A percentile compares a stretch with the other conserved stretches of the same genome.
phyloP scores from a whole-genome alignment of 192 early-diverging fungal genomes.

The Podila clonocystis region DNA sequence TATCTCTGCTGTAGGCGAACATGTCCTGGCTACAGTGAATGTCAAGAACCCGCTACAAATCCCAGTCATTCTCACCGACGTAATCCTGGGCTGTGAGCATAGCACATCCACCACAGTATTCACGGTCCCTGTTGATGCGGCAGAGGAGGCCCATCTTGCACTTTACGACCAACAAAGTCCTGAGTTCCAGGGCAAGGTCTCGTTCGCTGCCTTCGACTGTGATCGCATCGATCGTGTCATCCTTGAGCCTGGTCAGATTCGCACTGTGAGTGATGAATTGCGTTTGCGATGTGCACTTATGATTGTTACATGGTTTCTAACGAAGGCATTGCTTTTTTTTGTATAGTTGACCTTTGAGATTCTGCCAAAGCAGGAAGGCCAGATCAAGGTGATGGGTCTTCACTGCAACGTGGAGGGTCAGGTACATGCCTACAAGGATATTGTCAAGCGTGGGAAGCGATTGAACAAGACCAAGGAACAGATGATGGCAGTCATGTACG shows the following conservation, averaged over 20 bases:
- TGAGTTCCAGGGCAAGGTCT: slow-evolving; percentile 31
- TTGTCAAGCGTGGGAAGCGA: slow-evolving; percentile 74
- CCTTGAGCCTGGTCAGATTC: slow-evolving; percentile 33
- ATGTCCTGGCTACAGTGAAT: slow-evolving; percentile 71
- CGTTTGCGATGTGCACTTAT: background rate
- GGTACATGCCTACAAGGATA: slow-evolving; percentile 74
- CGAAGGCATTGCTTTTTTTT: background rate
- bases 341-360: slow-evolving; percentile 72
- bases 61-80: slow-evolving; percentile 68
- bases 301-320: background rate
- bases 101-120: slow-evolving; percentile 28
- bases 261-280: slow-evolving; percentile 2
- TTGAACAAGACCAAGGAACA: slow-evolving; percentile 83
- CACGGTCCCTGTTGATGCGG: slow-evolving; percentile 24
- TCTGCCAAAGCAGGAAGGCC: slow-evolving; percentile 79
- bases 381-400: slow-evolving; percentile 77
- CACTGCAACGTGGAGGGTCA: slow-evolving; percentile 82
- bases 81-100: slow-evolving; percentile 68
- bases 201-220: slow-evolving; percentile 66
- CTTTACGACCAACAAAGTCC: slow-evolving; percentile 33
- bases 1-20: slow-evolving; percentile 82
- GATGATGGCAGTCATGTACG: slow-evolving; percentile 64
- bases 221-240: slow-evolving; percentile 55
- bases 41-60: slow-evolving; percentile 80
- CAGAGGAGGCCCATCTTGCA: slow-evolving; percentile 51